phyloP scores from a whole-genome alignment of 2,329 filamentous ascomycete species.

The Cryphonectria naterciae region DNA sequence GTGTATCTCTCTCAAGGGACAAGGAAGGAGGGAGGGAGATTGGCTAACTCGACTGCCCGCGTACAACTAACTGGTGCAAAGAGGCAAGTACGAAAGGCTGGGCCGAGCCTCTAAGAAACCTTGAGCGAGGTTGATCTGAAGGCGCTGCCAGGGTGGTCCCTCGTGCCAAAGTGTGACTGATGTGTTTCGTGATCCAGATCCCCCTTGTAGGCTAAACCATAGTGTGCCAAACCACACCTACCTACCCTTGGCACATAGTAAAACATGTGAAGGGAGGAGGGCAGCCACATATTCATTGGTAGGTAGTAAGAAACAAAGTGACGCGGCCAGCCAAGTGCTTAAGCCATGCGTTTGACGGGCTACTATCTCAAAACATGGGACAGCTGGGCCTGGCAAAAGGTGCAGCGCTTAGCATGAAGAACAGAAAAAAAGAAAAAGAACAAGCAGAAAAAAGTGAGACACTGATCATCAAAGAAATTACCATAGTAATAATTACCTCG shows the following conservation, averaged over 20 bases:
- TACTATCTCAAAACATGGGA: constrained; percentile 4
- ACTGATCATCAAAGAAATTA: background rate
- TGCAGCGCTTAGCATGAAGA: background rate
- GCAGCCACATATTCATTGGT: background rate
- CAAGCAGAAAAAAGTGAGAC: background rate
- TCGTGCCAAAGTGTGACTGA: constrained; percentile 2
- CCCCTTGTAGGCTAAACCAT: background rate
- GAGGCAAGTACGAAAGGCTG: background rate
- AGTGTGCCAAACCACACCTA: background rate
- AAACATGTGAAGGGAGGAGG: background rate
- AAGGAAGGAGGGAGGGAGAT: background rate
- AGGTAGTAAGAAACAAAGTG: background rate
- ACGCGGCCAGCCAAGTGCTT: constrained; percentile 6
- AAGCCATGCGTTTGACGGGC: background rate
- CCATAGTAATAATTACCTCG: background rate
- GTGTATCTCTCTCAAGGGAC: background rate
- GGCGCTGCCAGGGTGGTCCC: background rate
- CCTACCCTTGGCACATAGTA: background rate
- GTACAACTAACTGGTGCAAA: background rate
- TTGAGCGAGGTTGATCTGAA: background rate
- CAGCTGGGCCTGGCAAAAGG: background rate
- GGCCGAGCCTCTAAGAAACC: background rate
- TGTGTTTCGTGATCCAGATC: background rate
- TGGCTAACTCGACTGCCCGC: background rate
- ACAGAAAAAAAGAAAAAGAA: background rate